Evolutionary conservation across 2,329 filamentous ascomycete genomes (phyloP), one percentile per base, ranked within the genome.

Genomic region (Lachnellula suecica): DNA sequence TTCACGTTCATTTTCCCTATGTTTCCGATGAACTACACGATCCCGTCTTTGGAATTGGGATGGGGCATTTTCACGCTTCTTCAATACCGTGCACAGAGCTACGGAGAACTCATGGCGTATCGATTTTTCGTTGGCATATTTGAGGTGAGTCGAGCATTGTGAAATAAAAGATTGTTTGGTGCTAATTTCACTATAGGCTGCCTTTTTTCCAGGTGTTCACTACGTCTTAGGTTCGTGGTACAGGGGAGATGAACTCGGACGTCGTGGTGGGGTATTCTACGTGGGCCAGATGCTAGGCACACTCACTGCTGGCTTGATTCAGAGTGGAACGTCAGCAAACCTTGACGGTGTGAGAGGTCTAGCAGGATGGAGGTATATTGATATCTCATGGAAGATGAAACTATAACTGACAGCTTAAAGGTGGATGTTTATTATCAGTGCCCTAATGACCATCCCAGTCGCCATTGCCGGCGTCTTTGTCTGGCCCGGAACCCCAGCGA

Each of bases 361-460:
- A 20, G 56, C 58, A 8, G 70, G 70, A 1, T 72, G 70, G 70
- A 57, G 69, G 43, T 71, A 52, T 19, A 37, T 29, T 41, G 5
- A 15, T 1, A 22, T 29, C 23, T n/a, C n/a, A n/a, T n/a, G n/a
- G n/a, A n/a, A n/a, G n/a, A n/a, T n/a, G n/a, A n/a, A n/a, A n/a
- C n/a, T n/a, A n/a, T n/a, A n/a, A n/a, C n/a, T n/a, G n/a, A n/a
- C n/a, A n/a, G n/a, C n/a, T 0, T 79, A 76, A 75, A 66, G 77
- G n/a, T 83, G 79, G 79, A 78, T 82, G 69, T 82, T 81, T 58
- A 77, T 80, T 42, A 77, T 81, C 61, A 73, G 72, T 47, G 69
- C 77, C 3, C 52, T 82, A 4, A 78, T 83, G 52, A 83, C 81
- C 1, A 76, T 83, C 11, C 78, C 79, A 0, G 66, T 82, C 4